Percentiles rank a stretch among this genome's conserved stretches.
phyloP scores from a whole-genome alignment of 192 early-diverging fungal genomes.

The Podila clonocystis region DNA sequence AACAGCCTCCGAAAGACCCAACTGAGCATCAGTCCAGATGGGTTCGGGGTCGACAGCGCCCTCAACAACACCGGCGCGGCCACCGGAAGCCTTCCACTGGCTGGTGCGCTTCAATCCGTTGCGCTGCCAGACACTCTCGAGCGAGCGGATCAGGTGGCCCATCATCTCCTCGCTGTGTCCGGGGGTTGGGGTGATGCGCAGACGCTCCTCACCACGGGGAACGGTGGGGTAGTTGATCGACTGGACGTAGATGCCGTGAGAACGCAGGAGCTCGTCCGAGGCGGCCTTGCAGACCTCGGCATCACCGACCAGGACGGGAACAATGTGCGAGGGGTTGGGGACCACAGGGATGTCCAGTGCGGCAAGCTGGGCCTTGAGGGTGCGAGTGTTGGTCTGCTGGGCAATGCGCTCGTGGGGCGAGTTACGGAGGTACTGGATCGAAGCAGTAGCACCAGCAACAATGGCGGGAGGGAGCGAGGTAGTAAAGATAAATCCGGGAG shows the following conservation, averaged over 20 bases:
- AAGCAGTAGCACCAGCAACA: constrained; percentile 90
- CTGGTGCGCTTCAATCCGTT: constrained; percentile 84
- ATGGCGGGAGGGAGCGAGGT: constrained; percentile 96
- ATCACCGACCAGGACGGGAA: constrained; percentile 97
- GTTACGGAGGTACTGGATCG: constrained; percentile 90
- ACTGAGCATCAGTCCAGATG: constrained; percentile 68
- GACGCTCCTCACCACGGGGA: constrained; percentile 91
- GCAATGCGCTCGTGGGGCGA: constrained; percentile 87
- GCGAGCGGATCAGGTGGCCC: constrained; percentile 82
- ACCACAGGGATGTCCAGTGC: constrained; percentile 93
- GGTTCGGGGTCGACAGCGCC: constrained; percentile 56
- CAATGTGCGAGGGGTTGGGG: constrained; percentile 99
- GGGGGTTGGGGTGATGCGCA: constrained; percentile 98
- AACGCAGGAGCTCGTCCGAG: constrained; percentile 90
- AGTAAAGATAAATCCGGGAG: constrained; percentile 99
- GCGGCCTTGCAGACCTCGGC: constrained; percentile 94
- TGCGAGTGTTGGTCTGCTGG: constrained; percentile 94
- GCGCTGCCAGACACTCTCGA: constrained; percentile 89
- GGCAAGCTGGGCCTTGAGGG: constrained; percentile 85
- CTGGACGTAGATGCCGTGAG: constrained; percentile 97
- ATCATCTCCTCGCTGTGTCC: constrained; percentile 89
- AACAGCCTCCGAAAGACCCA: constrained; percentile 33
- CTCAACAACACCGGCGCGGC: constrained; percentile 89
- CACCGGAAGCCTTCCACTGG: constrained; percentile 89
- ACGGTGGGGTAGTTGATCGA: constrained; percentile 99